These are phyloP conservation scores for Mycena alexandri DNA, from an alignment of 768 basidiomycete species.

Conservation along the genomic window DNA sequence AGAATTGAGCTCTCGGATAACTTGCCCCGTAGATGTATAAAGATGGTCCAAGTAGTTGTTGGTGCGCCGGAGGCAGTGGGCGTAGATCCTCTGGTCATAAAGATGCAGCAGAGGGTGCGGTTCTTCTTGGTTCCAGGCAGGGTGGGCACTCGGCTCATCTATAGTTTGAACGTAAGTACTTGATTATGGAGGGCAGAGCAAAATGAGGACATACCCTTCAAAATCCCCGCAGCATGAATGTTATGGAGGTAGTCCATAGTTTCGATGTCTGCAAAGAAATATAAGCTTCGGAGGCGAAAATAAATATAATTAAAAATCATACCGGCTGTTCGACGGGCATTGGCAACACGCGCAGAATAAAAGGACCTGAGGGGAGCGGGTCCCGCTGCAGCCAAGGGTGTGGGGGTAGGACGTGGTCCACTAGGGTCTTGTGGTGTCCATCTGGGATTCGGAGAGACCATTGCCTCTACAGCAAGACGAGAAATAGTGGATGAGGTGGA, in stretches of 20 bases:
- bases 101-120: background rate
- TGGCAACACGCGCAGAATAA: too few species aligned
- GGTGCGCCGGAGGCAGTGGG: background rate
- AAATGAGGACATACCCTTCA: background rate
- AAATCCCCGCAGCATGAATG: background rate
- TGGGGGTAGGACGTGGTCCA: too few species aligned
- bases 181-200: too few species aligned
- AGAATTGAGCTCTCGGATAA: background rate
- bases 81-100: conserved; percentile 5
- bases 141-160: background rate
- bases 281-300: background rate
- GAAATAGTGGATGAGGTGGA: background rate
- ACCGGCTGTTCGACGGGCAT: background rate
- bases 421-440: too few species aligned
- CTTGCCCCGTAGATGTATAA: background rate
- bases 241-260: conserved; percentile 7
- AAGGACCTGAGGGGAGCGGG: too few species aligned
- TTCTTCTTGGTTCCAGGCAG: background rate
- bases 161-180: background rate
- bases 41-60: background rate
- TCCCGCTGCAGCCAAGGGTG: too few species aligned
- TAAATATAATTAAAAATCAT: background rate
- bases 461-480: background rate
- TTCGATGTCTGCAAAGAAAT: background rate
- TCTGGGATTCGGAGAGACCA: background rate